Conservation (phyloP, 2,329 filamentous ascomycete genomes). For the Ceratocystis eucalypticola region DNA sequence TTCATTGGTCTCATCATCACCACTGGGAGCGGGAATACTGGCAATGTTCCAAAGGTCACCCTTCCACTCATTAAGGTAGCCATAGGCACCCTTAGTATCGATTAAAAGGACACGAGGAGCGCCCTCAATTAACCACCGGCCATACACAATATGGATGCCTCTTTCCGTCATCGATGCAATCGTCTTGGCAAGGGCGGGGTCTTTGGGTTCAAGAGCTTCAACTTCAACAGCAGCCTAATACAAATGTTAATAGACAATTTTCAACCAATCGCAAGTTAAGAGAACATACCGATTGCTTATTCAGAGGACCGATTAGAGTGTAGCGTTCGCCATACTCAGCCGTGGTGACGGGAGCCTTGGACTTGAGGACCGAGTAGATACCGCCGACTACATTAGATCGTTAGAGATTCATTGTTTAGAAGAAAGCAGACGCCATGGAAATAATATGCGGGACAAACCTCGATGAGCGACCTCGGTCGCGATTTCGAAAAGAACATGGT, state of each 20-base stretch:
- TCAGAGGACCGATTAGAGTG: slow-evolving; percentile 86
- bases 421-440: not conserved
- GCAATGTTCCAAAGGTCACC: slow-evolving; percentile 85
- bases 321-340: slow-evolving; percentile 98
- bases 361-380: slow-evolving; percentile 98
- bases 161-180: slow-evolving; percentile 88
- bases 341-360: slow-evolving; percentile 92
- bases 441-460: slow-evolving; percentile 40
- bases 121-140: slow-evolving; percentile 93
- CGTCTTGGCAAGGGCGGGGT: slow-evolving; percentile 63
- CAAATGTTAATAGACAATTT: slow-evolving; percentile 3
- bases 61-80: slow-evolving; percentile 92
- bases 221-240: slow-evolving; percentile 87
- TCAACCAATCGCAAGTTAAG: not conserved
- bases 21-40: slow-evolving; percentile 82
- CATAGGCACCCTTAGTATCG: slow-evolving; percentile 86
- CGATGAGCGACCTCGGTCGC: slow-evolving; percentile 95
- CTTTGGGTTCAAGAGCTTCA: slow-evolving; percentile 76
- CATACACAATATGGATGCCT: slow-evolving; percentile 81
- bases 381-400: slow-evolving; percentile 58
- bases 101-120: slow-evolving; percentile 88
- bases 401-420: slow-evolving; percentile 6
- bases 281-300: slow-evolving; percentile 64
- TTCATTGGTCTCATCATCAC: slow-evolving; percentile 92
- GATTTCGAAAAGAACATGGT: slow-evolving; percentile 92